Percentiles rank a stretch among this genome's conserved stretches.
Evolutionary conservation across 495 filamentous ascomycete genomes (phyloP).

Genomic region (Penicillium verhagenii): DNA sequence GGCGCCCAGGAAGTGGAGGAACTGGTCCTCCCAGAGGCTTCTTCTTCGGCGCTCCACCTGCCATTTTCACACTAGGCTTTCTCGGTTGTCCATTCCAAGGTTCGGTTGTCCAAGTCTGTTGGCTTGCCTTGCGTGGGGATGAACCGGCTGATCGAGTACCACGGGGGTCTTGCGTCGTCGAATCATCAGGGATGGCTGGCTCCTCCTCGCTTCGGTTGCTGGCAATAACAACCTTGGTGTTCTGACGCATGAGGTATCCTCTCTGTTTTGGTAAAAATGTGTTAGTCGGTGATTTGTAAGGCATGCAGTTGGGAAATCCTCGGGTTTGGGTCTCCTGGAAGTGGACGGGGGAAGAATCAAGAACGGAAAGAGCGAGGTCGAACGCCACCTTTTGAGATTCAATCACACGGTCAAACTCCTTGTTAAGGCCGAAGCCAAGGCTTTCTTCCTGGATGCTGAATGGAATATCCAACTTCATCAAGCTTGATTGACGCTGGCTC

Average conservation of each 20-base stretch:
- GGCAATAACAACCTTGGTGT: conserved; percentile 94
- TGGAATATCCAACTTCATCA: conserved; percentile 68
- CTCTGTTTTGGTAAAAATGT: conserved; percentile 64
- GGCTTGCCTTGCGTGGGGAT: conserved; percentile 69
- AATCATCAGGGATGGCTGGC: conserved; percentile 36
- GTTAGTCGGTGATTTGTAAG: conserved; percentile 53
- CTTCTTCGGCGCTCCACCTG: conserved; percentile 61
- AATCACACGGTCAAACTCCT: conserved; percentile 93
- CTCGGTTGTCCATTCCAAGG: conserved; percentile 86
- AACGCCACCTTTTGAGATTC: conserved; percentile 95
- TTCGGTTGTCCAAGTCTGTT: conserved; percentile 92
- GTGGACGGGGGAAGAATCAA: conserved; percentile 14
- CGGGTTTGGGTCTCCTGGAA: no score
- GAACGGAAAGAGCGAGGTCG: conserved; percentile 49
- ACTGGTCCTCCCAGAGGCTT: conserved; percentile 57
- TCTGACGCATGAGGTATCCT: conserved; percentile 97
- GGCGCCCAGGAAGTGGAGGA: conserved; percentile 85
- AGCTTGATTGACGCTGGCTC: conserved; percentile 47
- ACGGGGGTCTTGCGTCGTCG: conserved; percentile 53
- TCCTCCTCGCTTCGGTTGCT: conserved; percentile 61
- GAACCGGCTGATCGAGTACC: conserved; percentile 64
- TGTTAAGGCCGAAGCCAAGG: conserved; percentile 79
- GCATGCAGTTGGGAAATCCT: background rate
- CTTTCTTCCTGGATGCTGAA: conserved; percentile 51
- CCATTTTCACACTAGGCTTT: conserved; percentile 62